phyloP scores from a whole-genome alignment of 2,329 filamentous ascomycete genomes.

The Aspergillus pseudoviridinutans region DNA sequence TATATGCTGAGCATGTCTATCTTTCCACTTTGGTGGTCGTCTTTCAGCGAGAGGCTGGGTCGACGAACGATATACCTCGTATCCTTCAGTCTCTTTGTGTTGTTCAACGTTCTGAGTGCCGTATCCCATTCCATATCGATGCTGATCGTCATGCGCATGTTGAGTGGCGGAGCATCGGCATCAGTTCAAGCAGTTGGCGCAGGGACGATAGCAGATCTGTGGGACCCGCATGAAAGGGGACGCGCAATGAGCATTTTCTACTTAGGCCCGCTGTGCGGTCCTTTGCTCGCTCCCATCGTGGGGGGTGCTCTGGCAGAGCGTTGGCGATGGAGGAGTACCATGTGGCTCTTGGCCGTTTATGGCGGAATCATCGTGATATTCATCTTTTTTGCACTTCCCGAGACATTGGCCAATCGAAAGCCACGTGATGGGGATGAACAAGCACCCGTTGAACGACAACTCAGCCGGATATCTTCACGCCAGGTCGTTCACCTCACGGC shows the following conservation, averaged over 20 bases:
- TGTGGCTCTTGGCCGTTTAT: constrained; percentile 73
- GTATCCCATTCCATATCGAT: constrained; percentile 67
- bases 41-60: constrained; percentile 68
- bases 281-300: constrained; percentile 70
- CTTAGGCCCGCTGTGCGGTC: constrained; percentile 71
- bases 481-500: constrained; percentile 59
- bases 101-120: constrained; percentile 68
- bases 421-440: constrained; percentile 22
- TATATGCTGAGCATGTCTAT: constrained; percentile 83
- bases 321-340: constrained; percentile 70
- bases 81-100: constrained; percentile 67
- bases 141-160: constrained; percentile 71
- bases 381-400: constrained; percentile 43
- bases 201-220: constrained; percentile 78
- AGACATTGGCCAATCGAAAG: constrained; percentile 34
- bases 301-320: constrained; percentile 67
- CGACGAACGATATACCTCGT: constrained; percentile 73
- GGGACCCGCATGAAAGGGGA: constrained; percentile 69
- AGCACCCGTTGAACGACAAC: constrained; percentile 21
- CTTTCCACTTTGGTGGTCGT: constrained; percentile 83
- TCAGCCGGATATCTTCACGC: constrained; percentile 56
- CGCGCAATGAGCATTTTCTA: constrained; percentile 82
- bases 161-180: constrained; percentile 71
- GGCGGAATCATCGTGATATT: constrained; percentile 48
- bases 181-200: constrained; percentile 80